Evolutionary conservation across 176 grass and related monocot species (phyloP).

Genomic region (Triticum turgidum): DNA sequence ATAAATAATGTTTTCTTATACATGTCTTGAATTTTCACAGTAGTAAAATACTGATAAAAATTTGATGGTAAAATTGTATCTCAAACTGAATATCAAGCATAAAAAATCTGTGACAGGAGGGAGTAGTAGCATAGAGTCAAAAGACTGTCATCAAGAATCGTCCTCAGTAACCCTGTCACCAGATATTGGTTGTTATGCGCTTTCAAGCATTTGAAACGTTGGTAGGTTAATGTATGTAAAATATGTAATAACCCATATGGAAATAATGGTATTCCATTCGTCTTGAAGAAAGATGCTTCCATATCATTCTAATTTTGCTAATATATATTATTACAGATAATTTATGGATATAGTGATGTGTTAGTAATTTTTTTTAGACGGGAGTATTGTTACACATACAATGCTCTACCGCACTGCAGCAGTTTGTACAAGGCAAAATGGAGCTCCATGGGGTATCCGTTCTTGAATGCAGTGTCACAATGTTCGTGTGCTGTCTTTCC

Average conservation of each 20-base stretch:
- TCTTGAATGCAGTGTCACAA: background rate
- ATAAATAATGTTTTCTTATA: background rate
- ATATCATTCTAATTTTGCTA: background rate
- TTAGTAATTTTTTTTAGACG: background rate
- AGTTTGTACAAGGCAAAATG: background rate
- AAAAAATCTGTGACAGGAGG: background rate
- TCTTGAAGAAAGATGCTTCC: background rate
- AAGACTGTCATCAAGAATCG: background rate
- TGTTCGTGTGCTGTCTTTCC: background rate
- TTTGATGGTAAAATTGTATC: background rate
- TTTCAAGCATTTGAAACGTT: background rate
- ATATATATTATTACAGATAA: background rate
- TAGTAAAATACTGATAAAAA: background rate
- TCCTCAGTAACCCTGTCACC: background rate
- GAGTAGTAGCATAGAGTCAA: background rate
- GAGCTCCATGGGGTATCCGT: background rate
- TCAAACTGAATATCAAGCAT: slow-evolving; percentile 2
- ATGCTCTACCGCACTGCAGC: background rate
- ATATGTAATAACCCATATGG: background rate
- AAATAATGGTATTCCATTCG: background rate
- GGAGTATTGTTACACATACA: background rate
- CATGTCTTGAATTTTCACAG: background rate
- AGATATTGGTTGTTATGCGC: background rate
- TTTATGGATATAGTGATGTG: background rate
- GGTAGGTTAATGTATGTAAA: background rate